phyloP scores from a whole-genome alignment of 441 rosid species.

The Omphalea diandra region DNA sequence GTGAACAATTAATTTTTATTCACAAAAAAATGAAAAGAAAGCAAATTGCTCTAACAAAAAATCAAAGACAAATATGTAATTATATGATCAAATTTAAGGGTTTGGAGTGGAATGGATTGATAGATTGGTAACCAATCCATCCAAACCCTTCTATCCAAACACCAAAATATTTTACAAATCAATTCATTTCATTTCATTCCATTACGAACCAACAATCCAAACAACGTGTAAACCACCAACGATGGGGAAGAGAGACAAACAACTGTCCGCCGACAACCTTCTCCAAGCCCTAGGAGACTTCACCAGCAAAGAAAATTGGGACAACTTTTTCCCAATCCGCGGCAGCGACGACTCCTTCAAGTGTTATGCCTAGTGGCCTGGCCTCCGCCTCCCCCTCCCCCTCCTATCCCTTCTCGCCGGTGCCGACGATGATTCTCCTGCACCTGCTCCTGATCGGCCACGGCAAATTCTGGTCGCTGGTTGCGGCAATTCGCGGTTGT shows the following conservation, averaged over 20 bases:
- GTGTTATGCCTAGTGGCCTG: slow-evolving; percentile 98
- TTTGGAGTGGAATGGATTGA: too few species aligned
- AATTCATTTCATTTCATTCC: too few species aligned
- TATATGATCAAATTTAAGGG: too few species aligned
- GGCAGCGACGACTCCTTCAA: slow-evolving; percentile 82
- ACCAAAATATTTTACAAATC: too few species aligned
- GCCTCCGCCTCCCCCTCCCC: slow-evolving; percentile 58
- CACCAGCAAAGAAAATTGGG: slow-evolving; percentile 98
- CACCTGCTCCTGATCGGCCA: neutral
- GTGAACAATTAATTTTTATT: too few species aligned
- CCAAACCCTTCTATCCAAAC: too few species aligned
- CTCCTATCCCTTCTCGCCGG: slow-evolving; percentile 41
- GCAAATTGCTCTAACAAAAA: too few species aligned
- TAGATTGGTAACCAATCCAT: too few species aligned
- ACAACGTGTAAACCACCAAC: too few species aligned
- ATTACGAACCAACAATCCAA: neutral
- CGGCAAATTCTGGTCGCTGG: slow-evolving; percentile 81
- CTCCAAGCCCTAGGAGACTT: slow-evolving; percentile 72
- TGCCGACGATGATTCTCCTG: neutral
- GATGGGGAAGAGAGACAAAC: slow-evolving; percentile 69
- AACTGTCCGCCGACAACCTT: slow-evolving; percentile 40
- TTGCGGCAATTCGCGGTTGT: slow-evolving; percentile 80
- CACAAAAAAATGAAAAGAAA: too few species aligned
- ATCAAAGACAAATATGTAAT: too few species aligned
- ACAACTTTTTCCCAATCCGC: slow-evolving; percentile 82